Base-by-base conservation (phyloP, 2,329 filamentous ascomycete genomes). In the Ascochyta rabiei region DNA sequence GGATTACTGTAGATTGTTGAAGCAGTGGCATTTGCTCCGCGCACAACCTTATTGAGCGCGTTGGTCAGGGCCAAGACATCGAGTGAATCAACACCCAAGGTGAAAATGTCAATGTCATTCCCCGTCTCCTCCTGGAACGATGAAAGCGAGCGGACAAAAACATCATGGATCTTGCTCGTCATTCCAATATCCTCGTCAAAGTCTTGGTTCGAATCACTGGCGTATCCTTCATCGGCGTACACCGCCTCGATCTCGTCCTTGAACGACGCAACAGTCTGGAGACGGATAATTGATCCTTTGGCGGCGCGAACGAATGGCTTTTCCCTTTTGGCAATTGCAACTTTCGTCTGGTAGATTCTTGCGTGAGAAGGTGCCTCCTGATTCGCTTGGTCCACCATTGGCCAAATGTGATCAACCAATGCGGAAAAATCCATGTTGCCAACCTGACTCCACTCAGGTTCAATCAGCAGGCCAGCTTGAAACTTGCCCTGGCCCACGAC, bases 231-330 rank as follows among this genome's bases (percentile, higher is more conserved):
- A 19, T 58, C 46, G 12, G 51, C 45, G 21, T 66, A 70, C 4
- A 70, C 16, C 2, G 52, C 61, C 3, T 64, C 53, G 7, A 71
- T 67, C 40, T 73, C 68, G 0, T 54, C 19, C n/a, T 61, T 42
- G 30, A 69, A 72, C 0, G 62, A 35, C 13, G 35, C 21, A 8
- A 62, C 59, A 1, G 63, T 69, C 19, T 67, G 56, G 5, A 56
- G 63, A 13, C 71, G 55, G 21, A 64, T 59, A 13, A 65, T 47
- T 0, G 64, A 65, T 0, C 69, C 71, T 28, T 73, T 74, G 0
- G 60, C 67, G 7, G 67, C 59, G 2, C 62, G 57, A 4, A 45
- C 16, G 38, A 62, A 62, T 2, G 59, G 56, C 18, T 57, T 60
- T 1, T 56, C 9, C 3, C 48, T 34, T 8, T 38, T 47, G 2